These are phyloP conservation scores for Tilletia setariae DNA, from an alignment of 1,284 basidiomycete species.

Conservation along the genomic window DNA sequence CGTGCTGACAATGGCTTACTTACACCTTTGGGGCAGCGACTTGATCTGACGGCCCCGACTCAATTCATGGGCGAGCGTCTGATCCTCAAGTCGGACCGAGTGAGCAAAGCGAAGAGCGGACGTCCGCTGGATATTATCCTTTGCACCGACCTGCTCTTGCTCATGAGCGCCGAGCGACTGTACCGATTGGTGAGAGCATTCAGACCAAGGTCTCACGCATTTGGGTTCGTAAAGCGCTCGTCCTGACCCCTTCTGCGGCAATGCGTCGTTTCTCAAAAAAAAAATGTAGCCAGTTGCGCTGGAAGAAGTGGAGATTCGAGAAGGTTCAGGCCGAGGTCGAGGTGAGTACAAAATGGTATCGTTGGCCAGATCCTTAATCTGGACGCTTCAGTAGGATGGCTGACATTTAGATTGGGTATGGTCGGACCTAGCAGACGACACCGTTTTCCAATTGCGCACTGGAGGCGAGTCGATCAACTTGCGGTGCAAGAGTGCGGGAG, in stretches of 20 bases:
- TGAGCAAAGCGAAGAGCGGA: conserved; percentile 79
- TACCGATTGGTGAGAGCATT: conserved; percentile 16
- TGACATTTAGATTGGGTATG: too few species aligned
- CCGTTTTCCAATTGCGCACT: neutral
- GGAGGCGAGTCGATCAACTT: conserved; percentile 6
- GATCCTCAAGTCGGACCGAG: conserved; percentile 73
- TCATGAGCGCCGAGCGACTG: conserved; percentile 27
- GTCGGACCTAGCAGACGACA: conserved; percentile 6
- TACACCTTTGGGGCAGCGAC: conserved; percentile 59
- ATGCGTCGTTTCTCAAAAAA: neutral
- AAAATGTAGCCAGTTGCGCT: neutral
- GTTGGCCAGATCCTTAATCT: too few species aligned
- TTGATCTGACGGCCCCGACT: conserved; percentile 86
- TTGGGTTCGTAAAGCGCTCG: too few species aligned
- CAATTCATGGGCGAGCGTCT: conserved; percentile 71
- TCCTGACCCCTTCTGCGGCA: too few species aligned
- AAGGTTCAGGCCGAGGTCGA: neutral
- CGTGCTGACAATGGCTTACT: neutral
- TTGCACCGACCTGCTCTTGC: conserved; percentile 51
- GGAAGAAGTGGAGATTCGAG: neutral
- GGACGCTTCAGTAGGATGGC: too few species aligned
- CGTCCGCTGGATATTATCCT: conserved; percentile 65
- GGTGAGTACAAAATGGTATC: neutral
- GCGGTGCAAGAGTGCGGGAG: neutral
- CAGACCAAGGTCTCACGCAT: too few species aligned